A percentile compares a stretch with the other conserved stretches of the same genome.
Conservation (phyloP, 495 filamentous ascomycete species). For the Poronia punctata region DNA sequence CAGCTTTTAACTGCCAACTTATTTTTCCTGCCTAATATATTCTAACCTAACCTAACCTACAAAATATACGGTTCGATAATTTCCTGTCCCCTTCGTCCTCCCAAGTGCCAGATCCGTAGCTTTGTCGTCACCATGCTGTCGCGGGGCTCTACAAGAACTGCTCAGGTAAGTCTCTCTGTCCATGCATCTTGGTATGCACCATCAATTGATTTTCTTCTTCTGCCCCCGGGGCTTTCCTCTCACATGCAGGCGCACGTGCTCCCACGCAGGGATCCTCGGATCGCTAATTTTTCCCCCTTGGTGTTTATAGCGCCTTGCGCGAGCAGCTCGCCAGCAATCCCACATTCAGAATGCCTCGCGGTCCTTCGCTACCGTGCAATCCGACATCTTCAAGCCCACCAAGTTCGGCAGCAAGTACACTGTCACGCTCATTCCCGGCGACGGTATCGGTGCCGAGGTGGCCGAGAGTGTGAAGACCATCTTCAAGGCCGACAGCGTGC, state of each 20-base stretch:
- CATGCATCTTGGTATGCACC: not conserved
- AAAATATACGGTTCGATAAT: too few species aligned
- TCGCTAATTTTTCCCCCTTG: slow-evolving; percentile 15
- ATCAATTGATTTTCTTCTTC: not conserved
- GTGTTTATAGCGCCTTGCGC: slow-evolving; percentile 47
- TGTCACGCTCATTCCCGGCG: slow-evolving; percentile 94
- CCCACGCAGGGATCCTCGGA: slow-evolving; percentile 15
- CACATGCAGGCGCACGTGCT: slow-evolving; percentile 24
- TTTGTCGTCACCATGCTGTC: slow-evolving; percentile 47
- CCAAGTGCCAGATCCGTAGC: not conserved
- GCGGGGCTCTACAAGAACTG: slow-evolving; percentile 47
- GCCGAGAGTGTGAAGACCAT: slow-evolving; percentile 97
- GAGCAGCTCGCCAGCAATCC: slow-evolving; percentile 43
- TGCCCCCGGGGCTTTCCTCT: not conserved
- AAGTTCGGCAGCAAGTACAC: slow-evolving; percentile 99
- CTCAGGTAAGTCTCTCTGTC: slow-evolving; percentile 32
- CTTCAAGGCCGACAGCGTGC: slow-evolving; percentile 99
- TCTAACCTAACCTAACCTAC: too few species aligned
- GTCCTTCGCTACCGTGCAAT: slow-evolving; percentile 67
- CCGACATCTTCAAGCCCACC: slow-evolving; percentile 94
- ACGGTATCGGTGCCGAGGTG: slow-evolving; percentile 97
- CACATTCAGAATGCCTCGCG: slow-evolving; percentile 36
- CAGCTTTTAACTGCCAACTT: slow-evolving; percentile 11
- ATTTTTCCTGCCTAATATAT: too few species aligned
- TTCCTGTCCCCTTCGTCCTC: slow-evolving; percentile 7